Evolutionary conservation across 352 stramenopile genomes (phyloP), one percentile per base, ranked within the genome.

Genomic region (Discostella stelligera): DNA sequence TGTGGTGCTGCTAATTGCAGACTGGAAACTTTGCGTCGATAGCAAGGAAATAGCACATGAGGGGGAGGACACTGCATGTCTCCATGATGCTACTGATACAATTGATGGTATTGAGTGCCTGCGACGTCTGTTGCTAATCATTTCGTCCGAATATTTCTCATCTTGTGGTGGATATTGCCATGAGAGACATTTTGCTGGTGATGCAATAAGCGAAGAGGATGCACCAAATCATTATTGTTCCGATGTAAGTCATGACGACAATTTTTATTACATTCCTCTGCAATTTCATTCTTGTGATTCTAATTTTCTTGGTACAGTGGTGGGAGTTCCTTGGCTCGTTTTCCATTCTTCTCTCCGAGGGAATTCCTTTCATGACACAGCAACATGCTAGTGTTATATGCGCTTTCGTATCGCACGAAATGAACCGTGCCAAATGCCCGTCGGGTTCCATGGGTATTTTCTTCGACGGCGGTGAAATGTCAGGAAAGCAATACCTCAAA

Each of bases 191-290:
- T 52, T 84, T 46, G n/a, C 20, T 13, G 58, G 77, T 65, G 65
- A 48, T n/a, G 63, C 55, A 9, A 30, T 56, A 53, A 48, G 77
- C 16, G 66, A 63, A 58, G 61, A 62, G 41, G 62, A 66, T 18
- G 32, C 49, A 30, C 77, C 77, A 27, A 84, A 67, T 59, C 78
- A 85, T 64, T 85, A 82, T 62, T 85, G 78, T 30, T 56, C 39
- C 53, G 78, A 85, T 64, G 61, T 77, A 68, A 80, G 66, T 71
- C 16, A 46, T 10, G 14, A 37, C 50, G 49, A 14, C 41, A n/a
- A n/a, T 18, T 54, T 30, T 48, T 20, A 59, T 58, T 39, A 8
- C 25, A 30, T 73, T 10, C n/a, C 5, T 49, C 61, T 37, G n/a
- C 52, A 6, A 5, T 54, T 11, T 10, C 11, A 20, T 59, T 13